phyloP scores from a whole-genome alignment of 73 alveolate species.

The Paramecium octaurelia region DNA sequence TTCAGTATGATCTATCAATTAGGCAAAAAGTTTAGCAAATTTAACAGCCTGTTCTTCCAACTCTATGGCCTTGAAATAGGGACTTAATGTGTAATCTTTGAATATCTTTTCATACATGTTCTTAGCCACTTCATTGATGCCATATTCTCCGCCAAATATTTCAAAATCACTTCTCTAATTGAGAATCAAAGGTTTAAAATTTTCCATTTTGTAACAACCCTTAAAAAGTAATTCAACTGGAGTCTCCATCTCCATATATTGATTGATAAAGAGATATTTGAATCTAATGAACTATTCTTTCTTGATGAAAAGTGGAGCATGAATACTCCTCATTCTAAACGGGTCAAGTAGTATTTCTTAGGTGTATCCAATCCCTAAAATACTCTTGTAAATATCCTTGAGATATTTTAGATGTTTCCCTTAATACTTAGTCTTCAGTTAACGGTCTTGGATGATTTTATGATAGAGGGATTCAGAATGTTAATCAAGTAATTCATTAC shows the following conservation, averaged over 20 bases:
- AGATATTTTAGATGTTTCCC: background rate
- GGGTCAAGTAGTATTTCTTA: background rate
- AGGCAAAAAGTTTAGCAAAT: constrained; percentile 10
- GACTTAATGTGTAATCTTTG: constrained; percentile 27
- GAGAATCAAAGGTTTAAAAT: background rate
- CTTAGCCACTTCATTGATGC: background rate
- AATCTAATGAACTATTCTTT: constrained; percentile 12
- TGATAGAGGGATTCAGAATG: background rate
- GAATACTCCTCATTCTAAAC: constrained; percentile 21
- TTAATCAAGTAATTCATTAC: background rate
- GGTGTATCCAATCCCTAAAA: constrained; percentile 1
- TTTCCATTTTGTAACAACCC: constrained; percentile 5
- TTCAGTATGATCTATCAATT: constrained; percentile 26
- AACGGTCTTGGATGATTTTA: background rate
- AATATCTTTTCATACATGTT: constrained; percentile 24
- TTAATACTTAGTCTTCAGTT: background rate
- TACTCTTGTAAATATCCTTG: background rate
- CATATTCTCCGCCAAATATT: constrained; percentile 31
- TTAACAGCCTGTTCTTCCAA: background rate
- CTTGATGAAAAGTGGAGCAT: background rate
- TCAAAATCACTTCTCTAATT: background rate
- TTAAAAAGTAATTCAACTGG: constrained; percentile 14
- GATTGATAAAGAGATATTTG: background rate
- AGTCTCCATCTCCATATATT: constrained; percentile 32
- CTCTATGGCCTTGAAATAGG: background rate